Base-by-base conservation (phyloP, 768 basidiomycete species). In the Podaxis sp. region DNA sequence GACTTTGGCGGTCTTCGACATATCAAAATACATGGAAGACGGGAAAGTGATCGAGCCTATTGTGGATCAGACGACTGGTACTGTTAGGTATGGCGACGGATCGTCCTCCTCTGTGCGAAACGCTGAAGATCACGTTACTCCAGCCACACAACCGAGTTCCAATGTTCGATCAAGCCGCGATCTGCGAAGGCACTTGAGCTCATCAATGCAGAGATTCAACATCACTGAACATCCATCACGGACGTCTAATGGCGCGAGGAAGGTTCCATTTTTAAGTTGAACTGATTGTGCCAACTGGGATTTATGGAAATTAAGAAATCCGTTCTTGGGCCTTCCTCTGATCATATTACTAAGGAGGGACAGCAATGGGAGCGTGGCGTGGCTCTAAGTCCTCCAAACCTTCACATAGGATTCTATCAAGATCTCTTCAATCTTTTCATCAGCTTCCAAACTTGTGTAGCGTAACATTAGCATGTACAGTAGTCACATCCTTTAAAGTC, bases 111-210 rank as follows among this genome's bases (percentile, higher is more conserved):
- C 12, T 24, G 27, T 29, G 41, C 52, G 24, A 27, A 51, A 29
- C 8, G 8, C 29, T 33, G 46, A n/a, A 47, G 43, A 19, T 36
- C 17, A n/a, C 46, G 9, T 47, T 47, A 8, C 25, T 13, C 15
- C 58, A 81, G 80, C 54, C 80, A 81, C 59, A 78, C 79, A 2
- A 74, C 74, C 51, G 72, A 74, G 1, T 82, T 79, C 70, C 67
- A 73, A 62, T 81, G 80, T 27, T 66, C 73, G 4, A 75, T 82
- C 56, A 73, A 68, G 57, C 76, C 80, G 3, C 75, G 80, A 19
- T 80, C 79, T 2, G 71, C 70, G 12, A 76, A 75, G 63, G 78
- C 80, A 13, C 50, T 72, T n/a, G 72, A 71, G n/a, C 65, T 81
- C 47, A 80, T 81, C 46, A 62, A 62, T 25, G 33, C 61, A 15